These are phyloP conservation scores for Thielaviopsis musarum DNA, from an alignment of 2,329 filamentous ascomycete species.

Conservation along the genomic window DNA sequence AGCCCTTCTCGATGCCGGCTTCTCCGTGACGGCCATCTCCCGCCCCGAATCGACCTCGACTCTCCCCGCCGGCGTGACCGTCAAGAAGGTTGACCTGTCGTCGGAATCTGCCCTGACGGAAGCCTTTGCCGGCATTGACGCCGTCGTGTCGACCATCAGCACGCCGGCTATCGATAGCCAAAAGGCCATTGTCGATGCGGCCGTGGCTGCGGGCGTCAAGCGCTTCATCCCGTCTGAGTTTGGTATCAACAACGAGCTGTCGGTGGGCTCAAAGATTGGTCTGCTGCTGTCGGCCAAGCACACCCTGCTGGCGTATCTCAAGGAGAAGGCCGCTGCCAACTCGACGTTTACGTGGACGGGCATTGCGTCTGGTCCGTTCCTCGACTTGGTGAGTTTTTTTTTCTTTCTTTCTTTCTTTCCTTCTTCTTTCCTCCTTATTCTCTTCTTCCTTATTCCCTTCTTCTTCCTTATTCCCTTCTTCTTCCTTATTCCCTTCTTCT, in stretches of 20 bases:
- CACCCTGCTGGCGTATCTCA: constrained; percentile 23
- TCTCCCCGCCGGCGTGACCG: constrained; percentile 22
- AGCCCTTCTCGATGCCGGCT: constrained; percentile 22
- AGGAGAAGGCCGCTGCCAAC: constrained; percentile 22
- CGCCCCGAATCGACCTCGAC: constrained; percentile 26
- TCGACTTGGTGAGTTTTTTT: constrained; percentile 20
- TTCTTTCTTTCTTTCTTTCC: constrained; percentile 21
- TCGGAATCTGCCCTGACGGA: constrained; percentile 29
- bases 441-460: no score
- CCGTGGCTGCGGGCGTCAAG: constrained; percentile 40
- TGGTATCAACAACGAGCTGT: constrained; percentile 18
- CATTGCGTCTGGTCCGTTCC: constrained; percentile 27
- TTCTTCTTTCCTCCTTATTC: constrained; percentile 13
- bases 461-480: constrained; percentile 18
- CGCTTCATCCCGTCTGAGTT: constrained; percentile 47
- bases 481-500: constrained; percentile 17
- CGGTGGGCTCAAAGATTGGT: constrained; percentile 19
- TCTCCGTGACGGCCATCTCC: constrained; percentile 38
- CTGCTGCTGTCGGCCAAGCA: constrained; percentile 34
- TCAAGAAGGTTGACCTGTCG: constrained; percentile 31
- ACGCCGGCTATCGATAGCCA: constrained; percentile 24
- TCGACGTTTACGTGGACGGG: constrained; percentile 32
- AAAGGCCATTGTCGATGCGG: constrained; percentile 36
- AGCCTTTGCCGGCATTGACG: constrained; percentile 39
- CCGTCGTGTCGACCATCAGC: constrained; percentile 26